Evolutionary conservation across 768 basidiomycete genomes (phyloP).

Genomic region (Dioszegia hungarica): DNA sequence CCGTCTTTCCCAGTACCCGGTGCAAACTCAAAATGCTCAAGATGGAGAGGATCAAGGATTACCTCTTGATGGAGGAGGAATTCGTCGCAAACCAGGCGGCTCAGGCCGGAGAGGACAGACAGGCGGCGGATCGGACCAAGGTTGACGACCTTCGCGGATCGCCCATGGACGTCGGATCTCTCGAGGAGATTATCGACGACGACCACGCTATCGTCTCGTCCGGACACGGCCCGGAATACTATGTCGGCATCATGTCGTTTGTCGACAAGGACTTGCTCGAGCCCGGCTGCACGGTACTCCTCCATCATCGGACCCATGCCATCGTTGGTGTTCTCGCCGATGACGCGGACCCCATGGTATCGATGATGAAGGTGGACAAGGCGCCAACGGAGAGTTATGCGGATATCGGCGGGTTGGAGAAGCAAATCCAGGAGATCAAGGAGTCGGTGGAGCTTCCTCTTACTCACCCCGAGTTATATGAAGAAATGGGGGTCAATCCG

Average conservation of each 20-base stretch:
- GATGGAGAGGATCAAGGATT: conserved; percentile 97
- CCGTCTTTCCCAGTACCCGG: conserved; percentile 88
- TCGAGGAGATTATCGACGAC: conserved; percentile 73
- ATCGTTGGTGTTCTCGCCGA: conserved; percentile 94
- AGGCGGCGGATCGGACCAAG: conserved; percentile 85
- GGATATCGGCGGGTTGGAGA: conserved; percentile 93
- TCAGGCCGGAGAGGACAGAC: conserved; percentile 73
- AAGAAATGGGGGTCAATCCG: conserved; percentile 99
- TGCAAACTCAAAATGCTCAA: conserved; percentile 93
- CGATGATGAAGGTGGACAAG: conserved; percentile 98
- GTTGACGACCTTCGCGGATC: conserved; percentile 92
- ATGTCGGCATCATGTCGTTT: conserved; percentile 94
- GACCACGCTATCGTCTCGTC: conserved; percentile 85
- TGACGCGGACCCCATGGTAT: conserved; percentile 91
- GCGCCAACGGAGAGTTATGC: conserved; percentile 98
- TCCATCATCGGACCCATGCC: conserved; percentile 93
- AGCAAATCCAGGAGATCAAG: conserved; percentile 99
- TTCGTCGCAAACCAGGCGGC: conserved; percentile 49
- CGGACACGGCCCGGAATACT: conserved; percentile 89
- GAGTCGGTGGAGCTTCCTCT: conserved; percentile 97
- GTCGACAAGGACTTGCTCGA: conserved; percentile 98
- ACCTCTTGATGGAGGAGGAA: conserved; percentile 72
- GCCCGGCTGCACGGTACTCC: conserved; percentile 86
- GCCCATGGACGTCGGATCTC: conserved; percentile 95
- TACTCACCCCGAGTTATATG: conserved; percentile 96